Conservation (phyloP, 148 eudicot species). For the Tetragonia tetragonoides region DNA sequence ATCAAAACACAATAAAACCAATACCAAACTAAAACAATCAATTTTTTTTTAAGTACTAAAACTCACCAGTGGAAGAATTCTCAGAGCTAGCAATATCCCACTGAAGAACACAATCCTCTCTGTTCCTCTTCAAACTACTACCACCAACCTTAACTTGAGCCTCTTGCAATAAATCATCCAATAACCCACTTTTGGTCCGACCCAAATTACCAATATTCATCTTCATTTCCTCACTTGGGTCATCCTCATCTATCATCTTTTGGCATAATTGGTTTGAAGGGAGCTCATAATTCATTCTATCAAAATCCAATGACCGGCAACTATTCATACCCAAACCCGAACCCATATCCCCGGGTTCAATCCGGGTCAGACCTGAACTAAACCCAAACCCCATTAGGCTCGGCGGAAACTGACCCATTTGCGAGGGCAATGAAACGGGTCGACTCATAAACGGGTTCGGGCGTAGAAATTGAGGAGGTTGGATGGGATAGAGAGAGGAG, state of each 20-base stretch:
- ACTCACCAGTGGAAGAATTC: conserved; percentile 53
- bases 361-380: conserved; percentile 21
- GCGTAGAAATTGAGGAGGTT: conserved; percentile 15
- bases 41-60: too few relatives aligned
- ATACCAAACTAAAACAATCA: too few relatives aligned
- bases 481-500: conserved; percentile 20
- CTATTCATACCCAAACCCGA: conserved; percentile 16
- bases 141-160: conserved; percentile 40
- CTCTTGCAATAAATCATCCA: conserved; percentile 69
- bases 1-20: not conserved
- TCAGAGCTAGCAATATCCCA: conserved; percentile 46
- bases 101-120: conserved; percentile 26
- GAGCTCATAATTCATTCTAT: conserved; percentile 43
- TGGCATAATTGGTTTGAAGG: conserved; percentile 69
- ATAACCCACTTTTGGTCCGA: conserved; percentile 62
- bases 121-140: conserved; percentile 26
- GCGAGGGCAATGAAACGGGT: conserved; percentile 22
- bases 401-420: conserved; percentile 16
- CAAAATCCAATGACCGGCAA: conserved; percentile 12
- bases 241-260: conserved; percentile 10
- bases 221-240: conserved; percentile 21
- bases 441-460: conserved; percentile 17
- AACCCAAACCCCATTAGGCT: conserved; percentile 14
- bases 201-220: conserved; percentile 13
- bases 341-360: conserved; percentile 3